Base-by-base conservation (phyloP, 208 protist species). In the Trypanosoma boissoni region DNA sequence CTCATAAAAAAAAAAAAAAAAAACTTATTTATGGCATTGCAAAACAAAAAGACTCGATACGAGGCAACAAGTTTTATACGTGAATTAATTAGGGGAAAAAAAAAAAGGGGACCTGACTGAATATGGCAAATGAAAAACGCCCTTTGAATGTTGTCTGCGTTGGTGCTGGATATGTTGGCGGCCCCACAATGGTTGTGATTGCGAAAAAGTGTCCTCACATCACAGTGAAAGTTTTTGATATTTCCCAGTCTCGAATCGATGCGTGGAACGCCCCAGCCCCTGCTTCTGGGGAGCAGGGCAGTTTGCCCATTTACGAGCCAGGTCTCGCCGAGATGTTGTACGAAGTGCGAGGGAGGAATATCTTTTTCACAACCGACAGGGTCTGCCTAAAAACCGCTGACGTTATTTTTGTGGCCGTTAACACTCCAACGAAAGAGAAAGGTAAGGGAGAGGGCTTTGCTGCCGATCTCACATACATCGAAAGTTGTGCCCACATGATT, bases 351-450 rank as follows among this genome's bases (percentile, higher is more conserved):
- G 80, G 71, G 5, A 75, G 76, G 45, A 99, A 98, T 56, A 85
- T 99, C 14, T 98, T 98, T 71, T 99, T 99, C 73, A 91, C 89
- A 3, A 96, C 92, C 12, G 90, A 98, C 55, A n/a, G 10, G 0
- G 65, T 48, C 8, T 59, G 64, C 8, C 88, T 99, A 16, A 42
- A 60, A 4, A 73, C 80, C 2, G 80, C 94, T 1, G 91, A 98
- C 46, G 84, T 99, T 34, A 98, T 99, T 59, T 99, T 99, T 68
- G 84, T 99, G 29, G 88, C 92, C 23, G 98, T 99, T 10, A 98
- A 98, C 72, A 99, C 98, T 0, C 96, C 97, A 29, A 98, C 95
- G 1, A 99, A 99, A 78, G 78, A 64, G 20, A 85, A 84, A n/a
- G 98, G 98, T 42, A 70, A 96, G 37, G 96, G 88, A n/a, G 83